Evolutionary conservation across 352 stramenopile genomes (phyloP).

Genomic region (Phytophthora podocarpi): DNA sequence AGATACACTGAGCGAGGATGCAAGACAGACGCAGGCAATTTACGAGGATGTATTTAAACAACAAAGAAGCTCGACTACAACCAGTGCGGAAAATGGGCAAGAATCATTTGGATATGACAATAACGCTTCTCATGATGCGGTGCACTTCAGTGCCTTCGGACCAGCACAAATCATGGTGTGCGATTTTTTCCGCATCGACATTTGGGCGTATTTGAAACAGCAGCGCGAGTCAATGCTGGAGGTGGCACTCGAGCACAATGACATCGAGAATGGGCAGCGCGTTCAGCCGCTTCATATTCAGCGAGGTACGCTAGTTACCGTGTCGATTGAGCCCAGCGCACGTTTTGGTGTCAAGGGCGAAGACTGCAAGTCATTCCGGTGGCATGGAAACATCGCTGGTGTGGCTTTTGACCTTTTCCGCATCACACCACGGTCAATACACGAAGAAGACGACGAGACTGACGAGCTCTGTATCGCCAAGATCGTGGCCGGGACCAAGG

Average conservation of each 20-base stretch:
- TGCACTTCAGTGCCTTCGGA: slow-evolving; percentile 69
- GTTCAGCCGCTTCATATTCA: slow-evolving; percentile 58
- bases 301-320: slow-evolving; percentile 64
- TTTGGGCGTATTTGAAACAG: slow-evolving; percentile 74
- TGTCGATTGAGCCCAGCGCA: slow-evolving; percentile 53
- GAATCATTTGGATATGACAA: not conserved
- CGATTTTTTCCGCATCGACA: slow-evolving; percentile 64
- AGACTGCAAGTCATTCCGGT: slow-evolving; percentile 68
- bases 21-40: not conserved
- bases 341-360: slow-evolving; percentile 49
- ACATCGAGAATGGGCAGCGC: slow-evolving; percentile 51
- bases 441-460: slow-evolving; percentile 22
- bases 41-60: slow-evolving; percentile 4
- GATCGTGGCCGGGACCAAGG: slow-evolving; percentile 61
- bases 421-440: slow-evolving; percentile 13
- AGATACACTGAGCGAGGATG: not conserved
- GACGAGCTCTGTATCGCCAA: slow-evolving; percentile 57
- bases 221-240: slow-evolving; percentile 71
- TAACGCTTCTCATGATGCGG: slow-evolving; percentile 29
- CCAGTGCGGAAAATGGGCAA: not conserved
- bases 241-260: slow-evolving; percentile 54
- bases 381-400: slow-evolving; percentile 57
- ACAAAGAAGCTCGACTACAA: not conserved
- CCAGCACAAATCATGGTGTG: slow-evolving; percentile 42
- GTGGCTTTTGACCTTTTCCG: slow-evolving; percentile 68